These are phyloP conservation scores for Mangifera indica DNA, from an alignment of 345 rosid genomes.

Conservation along the genomic window DNA sequence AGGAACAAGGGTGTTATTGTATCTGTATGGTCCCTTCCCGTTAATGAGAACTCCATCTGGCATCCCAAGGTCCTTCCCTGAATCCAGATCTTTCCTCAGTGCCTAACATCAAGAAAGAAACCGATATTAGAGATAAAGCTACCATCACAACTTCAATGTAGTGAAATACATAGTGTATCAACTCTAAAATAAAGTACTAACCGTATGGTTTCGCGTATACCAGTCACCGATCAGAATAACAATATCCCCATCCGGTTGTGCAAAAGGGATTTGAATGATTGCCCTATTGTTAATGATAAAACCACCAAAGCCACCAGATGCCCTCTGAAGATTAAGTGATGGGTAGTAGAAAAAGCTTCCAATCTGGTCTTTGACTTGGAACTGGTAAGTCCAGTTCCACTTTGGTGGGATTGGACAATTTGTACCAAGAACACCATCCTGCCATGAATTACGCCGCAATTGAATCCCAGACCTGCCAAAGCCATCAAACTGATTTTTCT, in stretches of 20 bases:
- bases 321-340: conserved; percentile 78
- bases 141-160: not conserved
- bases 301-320: conserved; percentile 93
- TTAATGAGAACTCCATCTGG: conserved; percentile 96
- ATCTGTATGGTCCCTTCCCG: conserved; percentile 87
- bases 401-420: conserved; percentile 75
- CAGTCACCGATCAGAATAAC: conserved; percentile 75
- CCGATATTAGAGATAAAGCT: conserved; percentile 10
- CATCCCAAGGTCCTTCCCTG: conserved; percentile 88
- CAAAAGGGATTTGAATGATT: conserved; percentile 69
- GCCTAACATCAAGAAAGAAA: conserved; percentile 44
- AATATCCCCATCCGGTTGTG: conserved; percentile 73
- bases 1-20: conserved; percentile 69
- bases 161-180: not conserved
- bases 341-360: conserved; percentile 93
- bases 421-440: conserved; percentile 88
- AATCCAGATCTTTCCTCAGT: conserved; percentile 61
- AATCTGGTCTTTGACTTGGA: conserved; percentile 93
- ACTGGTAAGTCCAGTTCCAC: conserved; percentile 74
- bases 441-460: conserved; percentile 86
- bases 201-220: conserved; percentile 78
- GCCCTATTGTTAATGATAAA: conserved; percentile 63
- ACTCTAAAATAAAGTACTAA: conserved; percentile 32
- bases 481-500: conserved; percentile 12
- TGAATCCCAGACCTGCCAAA: conserved; percentile 77